Percentiles rank a stretch among this genome's conserved stretches.
phyloP scores from a whole-genome alignment of 176 grass and related monocot genomes.

The Oryza glaberrima region DNA sequence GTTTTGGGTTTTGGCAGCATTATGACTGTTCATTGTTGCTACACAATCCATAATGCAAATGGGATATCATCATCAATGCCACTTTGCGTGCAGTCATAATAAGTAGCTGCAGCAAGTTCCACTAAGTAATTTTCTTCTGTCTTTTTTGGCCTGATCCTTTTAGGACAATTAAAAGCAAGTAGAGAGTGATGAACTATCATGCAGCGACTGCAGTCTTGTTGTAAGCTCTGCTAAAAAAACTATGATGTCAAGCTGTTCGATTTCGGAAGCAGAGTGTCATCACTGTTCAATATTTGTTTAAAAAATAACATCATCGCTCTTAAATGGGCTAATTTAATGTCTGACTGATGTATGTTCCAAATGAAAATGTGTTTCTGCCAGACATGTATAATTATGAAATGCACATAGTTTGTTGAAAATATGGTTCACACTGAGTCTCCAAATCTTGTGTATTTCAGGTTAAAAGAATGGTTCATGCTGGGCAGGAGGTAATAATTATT shows the following conservation, averaged over 20 bases:
- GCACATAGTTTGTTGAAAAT: slow-evolving; percentile 14
- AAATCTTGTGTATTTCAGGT: slow-evolving; percentile 57
- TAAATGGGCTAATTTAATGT: slow-evolving; percentile 21
- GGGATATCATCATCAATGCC: slow-evolving; percentile 13
- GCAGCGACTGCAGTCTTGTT: slow-evolving; percentile 14
- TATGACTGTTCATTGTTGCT: slow-evolving; percentile 6
- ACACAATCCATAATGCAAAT: slow-evolving; percentile 15
- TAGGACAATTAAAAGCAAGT: slow-evolving; percentile 15
- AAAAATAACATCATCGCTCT: slow-evolving; percentile 13
- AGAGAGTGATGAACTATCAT: background rate
- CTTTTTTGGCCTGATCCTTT: background rate
- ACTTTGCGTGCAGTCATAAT: background rate
- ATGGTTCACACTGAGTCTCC: slow-evolving; percentile 27
- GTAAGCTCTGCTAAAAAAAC: background rate
- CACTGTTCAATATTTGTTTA: slow-evolving; percentile 28
- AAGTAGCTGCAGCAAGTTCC: slow-evolving; percentile 17
- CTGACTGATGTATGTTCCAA: background rate
- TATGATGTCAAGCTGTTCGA: background rate
- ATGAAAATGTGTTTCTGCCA: slow-evolving; percentile 17
- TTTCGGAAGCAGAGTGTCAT: background rate
- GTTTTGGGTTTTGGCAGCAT: slow-evolving; percentile 10
- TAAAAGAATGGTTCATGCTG: slow-evolving; percentile 89
- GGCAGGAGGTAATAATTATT: slow-evolving; percentile 93
- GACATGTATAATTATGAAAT: slow-evolving; percentile 4
- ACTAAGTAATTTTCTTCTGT: background rate